Evolutionary conservation across 1,139 yeast species (phyloP), one percentile per base, ranked within the genome.

Genomic region (Blastobotrys petasosporus): DNA sequence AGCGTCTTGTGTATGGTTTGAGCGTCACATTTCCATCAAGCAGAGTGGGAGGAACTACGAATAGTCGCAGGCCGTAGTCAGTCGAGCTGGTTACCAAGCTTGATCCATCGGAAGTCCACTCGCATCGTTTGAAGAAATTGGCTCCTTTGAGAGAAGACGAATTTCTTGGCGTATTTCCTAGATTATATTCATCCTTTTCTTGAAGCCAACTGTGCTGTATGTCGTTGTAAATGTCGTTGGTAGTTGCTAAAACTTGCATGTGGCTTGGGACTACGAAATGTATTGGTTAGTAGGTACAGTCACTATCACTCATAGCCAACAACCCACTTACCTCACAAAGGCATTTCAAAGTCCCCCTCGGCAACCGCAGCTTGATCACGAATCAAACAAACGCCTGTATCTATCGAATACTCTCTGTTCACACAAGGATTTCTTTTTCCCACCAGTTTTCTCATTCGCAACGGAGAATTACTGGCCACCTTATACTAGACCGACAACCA

Each of bases 91-190:
- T 52, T 6, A 64, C 48, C 11, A 66, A 44, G 2, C 65, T 50
- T 3, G 63, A 51, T 1, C 65, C 66, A 42, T 65, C 67, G 0
- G 57, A 46, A 4, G 66, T 59, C 68, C 68, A 66, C 15, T 52
- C 41, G 34, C 42, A 38, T 16, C 16, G n/a, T 31, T 45, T 41
- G 29, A 45, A 38, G 13, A 20, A 17, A 34, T 28, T 31, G 29
- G 30, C n/a, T 10, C 23, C 34, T 10, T 30, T 4, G 25, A 16
- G 37, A 12, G 11, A 7, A 32, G 13, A 12, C 13, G 32, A 15
- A 9, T n/a, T 30, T 4, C 36, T 7, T 12, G 30, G 12, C 17
- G 28, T 30, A 33, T 32, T 20, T 15, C 45, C 45, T 23, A 41
- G 32, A 2, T 17, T 30, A 36, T 36, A 41, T 13, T 34, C 45